Base-by-base conservation (phyloP, 352 stramenopile genomes). In the Pythium vanterpoolii region DNA sequence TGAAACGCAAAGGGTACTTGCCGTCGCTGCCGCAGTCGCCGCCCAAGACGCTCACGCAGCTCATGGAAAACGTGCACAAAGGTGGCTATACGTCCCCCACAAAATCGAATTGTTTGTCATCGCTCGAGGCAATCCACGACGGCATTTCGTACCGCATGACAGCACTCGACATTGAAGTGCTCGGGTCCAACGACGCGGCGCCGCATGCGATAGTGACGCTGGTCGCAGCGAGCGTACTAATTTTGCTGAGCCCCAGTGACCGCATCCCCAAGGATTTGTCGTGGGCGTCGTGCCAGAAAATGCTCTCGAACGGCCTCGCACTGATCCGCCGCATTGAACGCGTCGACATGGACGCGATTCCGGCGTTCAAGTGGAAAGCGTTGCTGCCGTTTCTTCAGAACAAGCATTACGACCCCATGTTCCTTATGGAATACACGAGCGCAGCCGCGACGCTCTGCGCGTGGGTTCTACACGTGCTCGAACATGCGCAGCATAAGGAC, bases 361-460 rank as follows among this genome's bases (percentile, higher is more conserved):
- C 73, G 7, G 47, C 61, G 11, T 92, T 92, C 60, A 92, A 92
- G 64, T 87, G 79, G 77, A 82, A 87, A 56, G 83, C 83, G 18
- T 62, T 93, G 31, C 48, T 76, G 0, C 83, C 83, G 13, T 90
- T 93, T 54, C 50, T 89, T 3, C 69, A 87, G 53, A 90, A 89
- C 60, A 75, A 86, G 28, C 73, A 88, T 54, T 90, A 88, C 51
- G 64, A 87, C n/a, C 80, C 83, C 4, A 72, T 71, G 4, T 83
- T 83, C 39, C 69, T 93, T 5, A 60, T 65, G n/a, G 62, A 76
- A 14, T 76, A 83, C 27, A 89, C 78, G 1, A 61, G 44, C 40
- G 68, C 75, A 2, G 80, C 78, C 0, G 81, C 76, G 21, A 75
- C 64, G 24, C 40, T 93, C 30, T 90, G 83, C 43, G 83, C 83